Conservation (phyloP, 768 basidiomycete species). For the Butyriboletus loyo region DNA sequence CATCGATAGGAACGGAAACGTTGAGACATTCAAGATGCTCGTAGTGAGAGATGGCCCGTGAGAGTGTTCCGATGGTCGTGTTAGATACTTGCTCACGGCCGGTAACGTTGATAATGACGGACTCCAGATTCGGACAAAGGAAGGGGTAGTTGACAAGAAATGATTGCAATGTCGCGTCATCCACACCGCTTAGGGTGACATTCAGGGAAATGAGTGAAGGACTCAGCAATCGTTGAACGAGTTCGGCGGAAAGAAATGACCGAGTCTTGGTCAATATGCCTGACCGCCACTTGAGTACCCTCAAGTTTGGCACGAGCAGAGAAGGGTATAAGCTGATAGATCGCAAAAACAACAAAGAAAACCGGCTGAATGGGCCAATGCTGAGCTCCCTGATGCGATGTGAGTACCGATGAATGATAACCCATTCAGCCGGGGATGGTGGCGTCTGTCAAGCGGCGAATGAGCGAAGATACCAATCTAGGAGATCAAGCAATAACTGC, state of each 20-base stretch:
- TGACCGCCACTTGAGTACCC: not conserved
- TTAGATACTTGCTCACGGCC: not conserved
- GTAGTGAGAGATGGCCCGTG: not conserved
- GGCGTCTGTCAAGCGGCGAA: not conserved
- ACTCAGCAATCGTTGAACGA: not conserved
- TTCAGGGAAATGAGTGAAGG: not conserved
- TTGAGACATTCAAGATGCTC: not conserved
- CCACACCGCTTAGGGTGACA: not conserved
- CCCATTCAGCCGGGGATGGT: not conserved
- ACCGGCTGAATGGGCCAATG: not conserved
- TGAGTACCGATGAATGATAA: not conserved
- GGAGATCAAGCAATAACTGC: not conserved
- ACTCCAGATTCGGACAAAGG: not conserved
- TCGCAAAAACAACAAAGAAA: not conserved
- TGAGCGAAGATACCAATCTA: not conserved
- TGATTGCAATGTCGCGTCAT: not conserved
- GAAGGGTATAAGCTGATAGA: not conserved
- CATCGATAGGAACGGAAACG: not conserved
- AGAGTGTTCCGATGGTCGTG: not conserved
- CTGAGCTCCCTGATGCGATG: constrained; percentile 1
- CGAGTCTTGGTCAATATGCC: not conserved
- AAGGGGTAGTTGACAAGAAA: not conserved
- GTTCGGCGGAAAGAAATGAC: not conserved
- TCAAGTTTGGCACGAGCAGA: not conserved
- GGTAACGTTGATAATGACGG: not conserved